Conservation (phyloP, 805 yeast genomes). For the Ogataea paraovalis region DNA sequence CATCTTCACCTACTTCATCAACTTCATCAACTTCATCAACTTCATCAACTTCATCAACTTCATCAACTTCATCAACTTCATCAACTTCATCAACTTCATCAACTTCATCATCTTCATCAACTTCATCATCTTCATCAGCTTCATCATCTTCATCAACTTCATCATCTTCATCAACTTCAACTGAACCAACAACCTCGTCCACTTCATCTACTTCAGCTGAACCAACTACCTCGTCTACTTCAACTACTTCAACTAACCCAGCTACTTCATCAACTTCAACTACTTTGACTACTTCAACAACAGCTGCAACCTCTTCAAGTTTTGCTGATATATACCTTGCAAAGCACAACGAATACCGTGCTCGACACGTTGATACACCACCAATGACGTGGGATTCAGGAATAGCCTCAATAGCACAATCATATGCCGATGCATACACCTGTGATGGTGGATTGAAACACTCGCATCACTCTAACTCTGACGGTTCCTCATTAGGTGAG, state of each 20-base stretch:
- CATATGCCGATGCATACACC: constrained; percentile 50
- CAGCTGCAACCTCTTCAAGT: constrained; percentile 19
- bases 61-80: constrained; percentile 10
- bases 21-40: constrained; percentile 5
- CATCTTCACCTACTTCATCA: constrained; percentile 16
- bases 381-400: constrained; percentile 52
- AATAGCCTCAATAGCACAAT: constrained; percentile 51
- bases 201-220: constrained; percentile 21
- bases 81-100: constrained; percentile 9
- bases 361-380: constrained; percentile 44
- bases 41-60: constrained; percentile 10
- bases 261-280: constrained; percentile 24
- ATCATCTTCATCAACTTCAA: constrained; percentile 16
- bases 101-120: constrained; percentile 4
- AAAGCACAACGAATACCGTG: constrained; percentile 59
- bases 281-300: constrained; percentile 15
- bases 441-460: constrained; percentile 59
- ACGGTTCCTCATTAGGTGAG: constrained; percentile 59
- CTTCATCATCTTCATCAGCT: constrained; percentile 6
- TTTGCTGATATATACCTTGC: constrained; percentile 46
- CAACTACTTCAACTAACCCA: constrained; percentile 21
- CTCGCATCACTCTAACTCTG: constrained; percentile 45
- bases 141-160: constrained; percentile 13
- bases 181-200: constrained; percentile 20
- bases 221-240: constrained; percentile 17